Base-by-base conservation (phyloP, 208 protist genomes). In the Wallacemonas sp. region DNA sequence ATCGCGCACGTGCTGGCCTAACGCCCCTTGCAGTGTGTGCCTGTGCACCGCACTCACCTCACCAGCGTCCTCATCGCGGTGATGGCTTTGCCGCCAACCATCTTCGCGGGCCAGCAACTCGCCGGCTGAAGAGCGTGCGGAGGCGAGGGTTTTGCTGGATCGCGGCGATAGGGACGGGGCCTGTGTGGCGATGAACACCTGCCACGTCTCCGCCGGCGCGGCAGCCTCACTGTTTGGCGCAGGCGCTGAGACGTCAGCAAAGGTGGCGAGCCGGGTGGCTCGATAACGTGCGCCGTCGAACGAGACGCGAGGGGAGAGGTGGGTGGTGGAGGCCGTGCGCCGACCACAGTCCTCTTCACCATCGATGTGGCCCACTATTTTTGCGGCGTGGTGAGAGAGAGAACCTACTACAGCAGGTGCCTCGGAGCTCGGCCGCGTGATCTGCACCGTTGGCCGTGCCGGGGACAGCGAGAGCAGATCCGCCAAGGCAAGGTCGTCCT, bases 291-390 rank as follows among this genome's bases (percentile, higher is more conserved):
- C 50, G 13, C 50, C 50, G 12, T 39, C 50, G 19, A 57, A 57
- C 12, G 50, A 57, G 10, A 39, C 32, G n/a, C 50, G 50, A 13
- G 50, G 50, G 9, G 50, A 57, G 50, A 57, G 50, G 50, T 57
- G 50, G 4, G 34, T 57, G 3, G 50, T 57, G n/a, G 50, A 57
- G 50, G 30, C 22, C n/a, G 50, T 57, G 19, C 13, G 50, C n/a
- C 50, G 50, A 10, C 50, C 50, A 9, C n/a, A n/a, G n/a, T n/a
- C n/a, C n/a, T n/a, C n/a, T n/a, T n/a, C n/a, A n/a, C n/a, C n/a
- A n/a, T n/a, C n/a, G n/a, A n/a, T n/a, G n/a, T n/a, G n/a, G n/a
- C n/a, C n/a, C n/a, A n/a, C n/a, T n/a, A n/a, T n/a, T n/a, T n/a
- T n/a, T n/a, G n/a, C n/a, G n/a, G n/a, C n/a, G n/a, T n/a, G n/a